Base-by-base conservation (phyloP, 2,329 filamentous ascomycete genomes). In the Epichloe typhina region DNA sequence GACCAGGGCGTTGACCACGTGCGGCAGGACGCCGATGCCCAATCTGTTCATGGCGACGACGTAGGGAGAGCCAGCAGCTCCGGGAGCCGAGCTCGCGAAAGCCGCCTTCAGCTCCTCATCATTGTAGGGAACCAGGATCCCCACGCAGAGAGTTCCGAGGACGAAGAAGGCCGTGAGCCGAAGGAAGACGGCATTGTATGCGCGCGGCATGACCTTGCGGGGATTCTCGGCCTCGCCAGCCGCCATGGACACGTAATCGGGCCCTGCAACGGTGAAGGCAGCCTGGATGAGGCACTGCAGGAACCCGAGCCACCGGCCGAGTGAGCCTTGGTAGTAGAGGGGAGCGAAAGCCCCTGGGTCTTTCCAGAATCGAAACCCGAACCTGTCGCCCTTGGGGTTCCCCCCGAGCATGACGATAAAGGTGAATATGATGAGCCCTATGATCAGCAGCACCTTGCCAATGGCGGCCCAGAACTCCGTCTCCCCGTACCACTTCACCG, bases 321-420 rank as follows among this genome's bases (percentile, higher is more conserved):
- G 74, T 6, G 71, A 62, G 0, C 86, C 87, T 0, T 70, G 71
- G 36, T 74, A 77, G 61, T 84, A 82, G 46, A 83, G 73, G 54
- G 82, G 76, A 3, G 77, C 75, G 62, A 91, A 90, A 0, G 86
- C 73, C 1, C 86, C 86, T 0, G 86, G 86, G 0, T 77, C 69
- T 3, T 74, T 70, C 79, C 80, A 84, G 63, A 76, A 80, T 0
- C 64, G 75, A 62, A 91, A 91, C 1, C 86, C 86, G 55, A 86
- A 86, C 0, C 77, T 71, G 57, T 90, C 84, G 38, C 77, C 72
- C 1, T 80, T 63, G 0, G 88, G 88, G 57, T 91, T 93, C 88
- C 7, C 88, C 88, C 88, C 88, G 1, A 93, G 69, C 83, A 93
- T 91, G 56, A 82, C 80, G 56, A 94, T 75, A 60, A 95, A 88